Base-by-base conservation (phyloP, 164 flowering plant species). In the Vitis rotundifolia region DNA sequence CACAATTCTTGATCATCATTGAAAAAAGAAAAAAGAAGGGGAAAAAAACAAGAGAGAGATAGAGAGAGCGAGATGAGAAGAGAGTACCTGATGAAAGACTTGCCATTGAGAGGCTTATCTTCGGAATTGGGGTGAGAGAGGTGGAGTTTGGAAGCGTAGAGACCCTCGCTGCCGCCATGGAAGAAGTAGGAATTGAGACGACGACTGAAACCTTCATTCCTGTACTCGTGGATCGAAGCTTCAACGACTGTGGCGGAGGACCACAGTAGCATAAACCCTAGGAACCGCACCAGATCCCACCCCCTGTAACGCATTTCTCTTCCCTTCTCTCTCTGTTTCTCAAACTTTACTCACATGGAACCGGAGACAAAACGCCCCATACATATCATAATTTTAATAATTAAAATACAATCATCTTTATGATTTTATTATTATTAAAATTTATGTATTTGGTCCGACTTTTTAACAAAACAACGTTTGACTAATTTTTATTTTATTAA, bases 161-260 rank as follows among this genome's bases (percentile, higher is more conserved):
- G 88, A 3, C 97, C 94, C 61, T 93, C 96, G 60, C 91, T 92
- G 31, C 98, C 97, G 64, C 97, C 98, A 76, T 89, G 97, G 81
- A 93, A 91, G 86, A 93, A 87, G 88, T 76, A 89, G 18, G 97
- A 83, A 68, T 89, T 86, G 68, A 79, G 70, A 61, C 82, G 84
- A 57, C 81, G 90, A 58, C 56, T 77, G 73, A 93, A 91, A 3
- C 76, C 51, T 63, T 87, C 90, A 69, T 77, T 84, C 11, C 61
- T 67, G 75, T 93, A 93, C 31, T 85, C 89, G 59, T 93, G 97
- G 78, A 93, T 89, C 71, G 98, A 88, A 68, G 83, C 91, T 22
- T 22, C 2, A 2, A 22, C 26, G 26, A 22, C 26, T 22, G 49
- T 18, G 47, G 64, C 7, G 5, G 37, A 64, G 50, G 16, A 22